Evolutionary conservation across 352 stramenopile genomes (phyloP).

Genomic region (Aphanomyces stellatus): DNA sequence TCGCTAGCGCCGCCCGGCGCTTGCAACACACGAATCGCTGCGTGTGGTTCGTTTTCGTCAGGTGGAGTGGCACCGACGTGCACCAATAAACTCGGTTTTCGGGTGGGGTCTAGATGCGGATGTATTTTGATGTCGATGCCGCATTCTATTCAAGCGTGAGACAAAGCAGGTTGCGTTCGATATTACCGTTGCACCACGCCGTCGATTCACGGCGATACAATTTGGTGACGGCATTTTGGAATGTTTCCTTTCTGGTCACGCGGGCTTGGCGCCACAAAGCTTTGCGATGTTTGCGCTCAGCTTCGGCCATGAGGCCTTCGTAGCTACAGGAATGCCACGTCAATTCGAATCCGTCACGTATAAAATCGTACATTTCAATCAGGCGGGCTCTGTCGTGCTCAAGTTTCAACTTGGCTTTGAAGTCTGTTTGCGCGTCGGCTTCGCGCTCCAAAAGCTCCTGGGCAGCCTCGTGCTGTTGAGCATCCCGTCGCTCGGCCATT

Average conservation of each 20-base stretch:
- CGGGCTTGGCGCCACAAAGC: slow-evolving; percentile 9
- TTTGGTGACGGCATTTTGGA: neutral
- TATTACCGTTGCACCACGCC: slow-evolving; percentile 2
- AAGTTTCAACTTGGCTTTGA: neutral
- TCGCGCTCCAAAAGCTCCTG: neutral
- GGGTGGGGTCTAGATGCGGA: too few relatives aligned
- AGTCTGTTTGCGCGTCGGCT: neutral
- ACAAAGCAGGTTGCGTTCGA: neutral
- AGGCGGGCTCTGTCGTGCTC: slow-evolving; percentile 4
- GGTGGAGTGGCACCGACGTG: neutral
- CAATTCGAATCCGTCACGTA: neutral
- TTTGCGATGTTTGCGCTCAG: neutral
- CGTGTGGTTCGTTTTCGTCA: neutral
- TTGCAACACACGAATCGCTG: slow-evolving; percentile 4
- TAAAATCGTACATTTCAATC: slow-evolving; percentile 4
- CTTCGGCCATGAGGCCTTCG: neutral
- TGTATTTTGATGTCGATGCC: neutral
- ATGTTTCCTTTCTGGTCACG: neutral
- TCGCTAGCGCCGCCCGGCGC: slow-evolving; percentile 7
- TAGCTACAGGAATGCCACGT: neutral
- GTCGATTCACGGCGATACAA: neutral
- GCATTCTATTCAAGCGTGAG: neutral
- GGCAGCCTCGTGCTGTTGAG: neutral
- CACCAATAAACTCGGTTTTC: neutral
- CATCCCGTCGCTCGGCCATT: neutral